These are phyloP conservation scores for Rhynchospora tenuis DNA, from an alignment of 176 grass and related monocot genomes.

Conservation along the genomic window DNA sequence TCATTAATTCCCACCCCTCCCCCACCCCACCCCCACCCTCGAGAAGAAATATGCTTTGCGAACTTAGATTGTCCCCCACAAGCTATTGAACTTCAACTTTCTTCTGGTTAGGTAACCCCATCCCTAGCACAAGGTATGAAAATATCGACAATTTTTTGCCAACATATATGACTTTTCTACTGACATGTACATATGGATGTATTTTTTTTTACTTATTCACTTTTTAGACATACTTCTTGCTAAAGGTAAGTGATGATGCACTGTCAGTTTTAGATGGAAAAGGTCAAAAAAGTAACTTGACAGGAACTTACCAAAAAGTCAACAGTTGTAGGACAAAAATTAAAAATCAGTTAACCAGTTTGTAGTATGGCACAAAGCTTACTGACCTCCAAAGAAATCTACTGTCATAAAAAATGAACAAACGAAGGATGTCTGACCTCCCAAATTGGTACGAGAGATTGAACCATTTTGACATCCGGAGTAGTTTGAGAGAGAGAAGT, in stretches of 20 bases:
- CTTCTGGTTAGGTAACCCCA: neutral
- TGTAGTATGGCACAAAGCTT: neutral
- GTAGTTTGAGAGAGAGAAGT: slow-evolving; percentile 77
- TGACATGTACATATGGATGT: neutral
- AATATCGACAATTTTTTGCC: neutral
- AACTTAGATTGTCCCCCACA: neutral
- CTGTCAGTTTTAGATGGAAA: neutral
- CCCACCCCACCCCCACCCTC: too few species aligned
- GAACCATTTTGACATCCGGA: slow-evolving; percentile 75
- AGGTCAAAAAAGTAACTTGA: neutral
- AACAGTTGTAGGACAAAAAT: slow-evolving; percentile 16
- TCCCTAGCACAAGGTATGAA: neutral
- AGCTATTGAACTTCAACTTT: neutral
- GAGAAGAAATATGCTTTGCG: too few species aligned
- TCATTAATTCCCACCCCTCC: too few species aligned
- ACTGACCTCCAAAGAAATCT: neutral
- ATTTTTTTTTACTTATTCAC: neutral
- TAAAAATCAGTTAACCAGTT: slow-evolving; percentile 4
- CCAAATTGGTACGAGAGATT: slow-evolving; percentile 87
- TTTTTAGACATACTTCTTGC: neutral
- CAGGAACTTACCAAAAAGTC: slow-evolving; percentile 11
- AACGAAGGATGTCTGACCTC: slow-evolving; percentile 42
- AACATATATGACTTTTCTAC: neutral
- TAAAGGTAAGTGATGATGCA: neutral
- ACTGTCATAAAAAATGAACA: neutral